Base-by-base conservation (phyloP, 768 basidiomycete genomes). In the Mrakia gelida region DNA sequence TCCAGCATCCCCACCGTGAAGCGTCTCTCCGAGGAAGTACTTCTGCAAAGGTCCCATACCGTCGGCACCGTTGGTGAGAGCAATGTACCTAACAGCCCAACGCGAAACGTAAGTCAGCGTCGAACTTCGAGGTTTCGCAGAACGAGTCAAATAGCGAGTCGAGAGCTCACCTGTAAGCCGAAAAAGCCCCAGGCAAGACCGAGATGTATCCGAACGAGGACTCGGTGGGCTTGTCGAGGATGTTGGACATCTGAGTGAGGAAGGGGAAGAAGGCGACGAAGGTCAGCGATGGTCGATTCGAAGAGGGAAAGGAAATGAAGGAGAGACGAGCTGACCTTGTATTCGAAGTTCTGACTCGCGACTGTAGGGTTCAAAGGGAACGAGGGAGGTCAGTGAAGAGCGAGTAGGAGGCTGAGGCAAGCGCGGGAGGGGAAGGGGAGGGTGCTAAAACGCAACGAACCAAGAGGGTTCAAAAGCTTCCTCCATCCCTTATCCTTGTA, bases 1-100 rank as follows among this genome's bases (percentile, higher is more conserved):
- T 10, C 54, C 43, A n/a, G 61, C 71, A 10, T 81, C 84, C 81
- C 67, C 84, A 13, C 84, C 85, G 76, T 86, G 85, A 91, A 97
- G 91, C 82, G 91, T 94, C 87, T 99, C 97, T 13, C 96, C 97
- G 32, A 97, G 86, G 87, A 99, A 99, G 86, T 99, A 98, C 84
- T 96, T 67, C 43, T 75, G 68, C 32, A 75, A 32, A 41, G 63
- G 52, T 56, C 75, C 75, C 80, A 41, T 76, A 75, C 56, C 61
- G 28, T 65, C 73, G 26, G 76, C 41, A 30, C 77, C 62, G 43
- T 87, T 81, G 97, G 84, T 49, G 97, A 96, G 0, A 93, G 72
- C 77, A 3, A 92, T 83, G 98, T 98, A 84, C 52, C 59, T 59
- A 21, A 3, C 2, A 7, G n/a, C n/a, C n/a, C n/a, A 28, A 21